Conservation (phyloP, 306 rosid species). For the Herpetospermum pedunculosum region DNA sequence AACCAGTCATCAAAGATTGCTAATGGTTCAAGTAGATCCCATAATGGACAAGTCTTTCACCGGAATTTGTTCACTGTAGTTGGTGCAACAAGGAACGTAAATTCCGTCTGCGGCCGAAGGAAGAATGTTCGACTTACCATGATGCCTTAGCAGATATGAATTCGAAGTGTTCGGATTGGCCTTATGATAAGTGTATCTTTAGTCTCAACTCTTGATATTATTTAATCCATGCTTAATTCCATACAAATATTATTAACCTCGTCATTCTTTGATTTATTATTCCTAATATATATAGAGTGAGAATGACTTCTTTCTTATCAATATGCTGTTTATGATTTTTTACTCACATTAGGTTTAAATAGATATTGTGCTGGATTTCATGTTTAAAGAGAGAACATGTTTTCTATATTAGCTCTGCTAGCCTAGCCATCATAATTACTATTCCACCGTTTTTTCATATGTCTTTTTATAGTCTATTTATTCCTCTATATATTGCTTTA, state of each 20-base stretch:
- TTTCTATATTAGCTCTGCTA: neutral
- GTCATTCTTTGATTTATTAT: neutral
- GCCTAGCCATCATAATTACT: neutral
- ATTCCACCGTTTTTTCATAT: neutral
- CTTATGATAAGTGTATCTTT: slow-evolving; percentile 70
- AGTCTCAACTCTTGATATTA: neutral
- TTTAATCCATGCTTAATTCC: neutral
- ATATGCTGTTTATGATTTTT: no score
- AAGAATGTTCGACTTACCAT: slow-evolving; percentile 77
- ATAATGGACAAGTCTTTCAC: slow-evolving; percentile 60
- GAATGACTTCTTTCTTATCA: neutral
- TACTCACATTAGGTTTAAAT: neutral
- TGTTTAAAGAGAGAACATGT: neutral
- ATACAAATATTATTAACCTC: neutral
- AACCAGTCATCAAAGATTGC: slow-evolving; percentile 50
- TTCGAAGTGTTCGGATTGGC: slow-evolving; percentile 75
- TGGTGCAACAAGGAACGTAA: slow-evolving; percentile 78
- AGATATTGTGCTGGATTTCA: neutral
- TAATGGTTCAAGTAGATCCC: slow-evolving; percentile 55
- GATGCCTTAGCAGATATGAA: slow-evolving; percentile 67
- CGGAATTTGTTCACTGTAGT: slow-evolving; percentile 76
- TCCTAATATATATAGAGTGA: neutral
- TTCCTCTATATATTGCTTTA: neutral
- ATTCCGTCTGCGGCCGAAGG: slow-evolving; percentile 78
- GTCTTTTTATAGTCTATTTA: no score